These are phyloP conservation scores for Sonneratia caseolaris DNA, from an alignment of 345 rosid species.

Conservation along the genomic window DNA sequence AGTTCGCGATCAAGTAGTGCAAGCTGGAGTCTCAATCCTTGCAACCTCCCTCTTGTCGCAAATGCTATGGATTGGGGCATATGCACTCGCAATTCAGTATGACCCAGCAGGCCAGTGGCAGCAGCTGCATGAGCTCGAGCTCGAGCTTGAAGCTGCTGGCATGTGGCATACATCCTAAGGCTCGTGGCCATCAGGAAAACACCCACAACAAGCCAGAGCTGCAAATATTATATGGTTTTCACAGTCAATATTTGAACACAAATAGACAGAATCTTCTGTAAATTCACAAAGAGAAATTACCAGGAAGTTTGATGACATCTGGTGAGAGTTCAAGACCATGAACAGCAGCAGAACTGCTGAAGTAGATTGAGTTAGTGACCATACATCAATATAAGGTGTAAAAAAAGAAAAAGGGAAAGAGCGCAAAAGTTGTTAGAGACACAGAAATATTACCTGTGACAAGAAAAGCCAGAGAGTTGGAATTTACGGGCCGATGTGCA, in stretches of 20 bases:
- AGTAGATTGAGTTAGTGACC: slow-evolving; percentile 8
- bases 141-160: slow-evolving; percentile 91
- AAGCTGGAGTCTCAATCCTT: slow-evolving; percentile 90
- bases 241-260: slow-evolving; percentile 1
- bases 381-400: background rate
- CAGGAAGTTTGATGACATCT: slow-evolving; percentile 91
- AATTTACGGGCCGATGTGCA: slow-evolving; percentile 70
- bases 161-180: slow-evolving; percentile 86
- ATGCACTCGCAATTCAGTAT: slow-evolving; percentile 79
- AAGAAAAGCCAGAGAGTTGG: slow-evolving; percentile 85
- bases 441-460: slow-evolving; percentile 52
- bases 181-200: slow-evolving; percentile 86
- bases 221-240: slow-evolving; percentile 13
- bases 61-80: slow-evolving; percentile 88
- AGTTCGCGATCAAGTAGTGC: slow-evolving; percentile 94
- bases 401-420: too few species aligned
- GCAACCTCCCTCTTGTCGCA: slow-evolving; percentile 83
- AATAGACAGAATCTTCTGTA: slow-evolving; percentile 3
- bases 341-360: slow-evolving; percentile 77
- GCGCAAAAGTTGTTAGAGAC: background rate
- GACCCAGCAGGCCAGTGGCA: slow-evolving; percentile 75
- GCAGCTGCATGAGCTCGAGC: slow-evolving; percentile 89
- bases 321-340: slow-evolving; percentile 92
- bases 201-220: slow-evolving; percentile 94
- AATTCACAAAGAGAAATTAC: slow-evolving; percentile 25